Evolutionary conservation across 2,329 filamentous ascomycete genomes (phyloP).

Genomic region (Dendrostoma leiphaemia): DNA sequence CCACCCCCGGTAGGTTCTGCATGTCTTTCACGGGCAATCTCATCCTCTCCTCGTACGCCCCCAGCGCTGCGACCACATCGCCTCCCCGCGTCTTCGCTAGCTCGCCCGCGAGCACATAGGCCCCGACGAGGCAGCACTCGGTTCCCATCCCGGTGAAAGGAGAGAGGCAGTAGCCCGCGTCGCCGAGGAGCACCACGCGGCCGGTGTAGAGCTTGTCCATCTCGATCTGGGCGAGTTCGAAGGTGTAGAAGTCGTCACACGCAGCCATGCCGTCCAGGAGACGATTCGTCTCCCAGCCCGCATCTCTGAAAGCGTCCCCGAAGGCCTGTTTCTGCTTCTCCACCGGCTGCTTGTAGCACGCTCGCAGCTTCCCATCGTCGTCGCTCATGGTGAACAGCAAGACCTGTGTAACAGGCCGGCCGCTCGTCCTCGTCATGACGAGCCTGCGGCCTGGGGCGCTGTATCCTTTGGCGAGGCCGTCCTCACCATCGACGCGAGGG

Average conservation of each 20-base stretch:
- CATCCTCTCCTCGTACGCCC: conserved; percentile 37
- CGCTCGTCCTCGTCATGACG: conserved; percentile 37
- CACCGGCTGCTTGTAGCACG: neutral
- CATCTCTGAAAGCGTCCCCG: conserved; percentile 14
- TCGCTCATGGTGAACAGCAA: neutral
- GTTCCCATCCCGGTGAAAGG: conserved; percentile 52
- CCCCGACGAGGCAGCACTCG: conserved; percentile 44
- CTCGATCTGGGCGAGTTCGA: conserved; percentile 43
- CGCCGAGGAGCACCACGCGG: conserved; percentile 50
- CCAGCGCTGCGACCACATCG: conserved; percentile 32
- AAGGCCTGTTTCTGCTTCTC: conserved; percentile 9
- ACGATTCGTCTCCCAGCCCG: conserved; percentile 43
- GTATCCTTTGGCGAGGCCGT: neutral
- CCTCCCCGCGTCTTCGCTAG: conserved; percentile 30
- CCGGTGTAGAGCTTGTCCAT: conserved; percentile 41
- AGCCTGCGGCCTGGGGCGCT: conserved; percentile 29
- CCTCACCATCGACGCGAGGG: neutral
- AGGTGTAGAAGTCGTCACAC: conserved; percentile 44
- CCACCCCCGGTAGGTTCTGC: neutral
- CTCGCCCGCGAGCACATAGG: conserved; percentile 58
- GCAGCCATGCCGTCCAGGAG: conserved; percentile 38
- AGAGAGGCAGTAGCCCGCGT: conserved; percentile 51
- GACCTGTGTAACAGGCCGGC: conserved; percentile 28
- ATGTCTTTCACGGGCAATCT: neutral
- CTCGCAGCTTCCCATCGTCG: neutral